phyloP scores from a whole-genome alignment of 1,139 yeast genomes.

The Kodamaea ohmeri region DNA sequence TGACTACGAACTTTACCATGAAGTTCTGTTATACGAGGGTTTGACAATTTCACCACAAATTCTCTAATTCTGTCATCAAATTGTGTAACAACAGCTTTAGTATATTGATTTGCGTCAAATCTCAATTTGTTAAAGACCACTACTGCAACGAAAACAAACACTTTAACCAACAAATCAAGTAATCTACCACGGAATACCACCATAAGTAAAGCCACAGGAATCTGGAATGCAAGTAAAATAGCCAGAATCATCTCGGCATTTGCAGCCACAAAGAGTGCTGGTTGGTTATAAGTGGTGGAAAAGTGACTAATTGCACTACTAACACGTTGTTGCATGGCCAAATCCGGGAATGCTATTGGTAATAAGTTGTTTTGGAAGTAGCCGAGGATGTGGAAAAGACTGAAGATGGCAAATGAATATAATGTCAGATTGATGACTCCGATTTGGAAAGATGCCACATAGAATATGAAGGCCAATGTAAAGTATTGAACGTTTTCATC shows the following conservation, averaged over 20 bases:
- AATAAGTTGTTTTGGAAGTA: slow-evolving; percentile 39
- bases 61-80: slow-evolving; percentile 37
- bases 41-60: slow-evolving; percentile 22
- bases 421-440: slow-evolving; percentile 39
- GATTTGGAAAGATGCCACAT: slow-evolving; percentile 27
- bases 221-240: slow-evolving; percentile 22
- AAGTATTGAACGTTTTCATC: slow-evolving; percentile 56
- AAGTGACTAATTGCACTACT: slow-evolving; percentile 30
- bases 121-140: slow-evolving; percentile 47
- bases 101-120: slow-evolving; percentile 40
- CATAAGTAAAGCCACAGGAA: slow-evolving; percentile 22
- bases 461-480: slow-evolving; percentile 39
- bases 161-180: slow-evolving; percentile 17
- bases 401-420: slow-evolving; percentile 55
- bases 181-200: slow-evolving; percentile 10
- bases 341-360: slow-evolving; percentile 13
- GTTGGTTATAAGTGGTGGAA: slow-evolving; percentile 42
- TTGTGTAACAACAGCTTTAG: slow-evolving; percentile 37
- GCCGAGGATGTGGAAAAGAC: slow-evolving; percentile 53
- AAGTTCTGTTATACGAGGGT: slow-evolving; percentile 11
- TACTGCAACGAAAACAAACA: slow-evolving; percentile 27
- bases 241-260: slow-evolving; percentile 41
- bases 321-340: slow-evolving; percentile 16
- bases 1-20: slow-evolving; percentile 17
- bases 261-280: slow-evolving; percentile 47